Evolutionary conservation across 2,329 filamentous ascomycete genomes (phyloP).

Genomic region (Clonostachys rosea): DNA sequence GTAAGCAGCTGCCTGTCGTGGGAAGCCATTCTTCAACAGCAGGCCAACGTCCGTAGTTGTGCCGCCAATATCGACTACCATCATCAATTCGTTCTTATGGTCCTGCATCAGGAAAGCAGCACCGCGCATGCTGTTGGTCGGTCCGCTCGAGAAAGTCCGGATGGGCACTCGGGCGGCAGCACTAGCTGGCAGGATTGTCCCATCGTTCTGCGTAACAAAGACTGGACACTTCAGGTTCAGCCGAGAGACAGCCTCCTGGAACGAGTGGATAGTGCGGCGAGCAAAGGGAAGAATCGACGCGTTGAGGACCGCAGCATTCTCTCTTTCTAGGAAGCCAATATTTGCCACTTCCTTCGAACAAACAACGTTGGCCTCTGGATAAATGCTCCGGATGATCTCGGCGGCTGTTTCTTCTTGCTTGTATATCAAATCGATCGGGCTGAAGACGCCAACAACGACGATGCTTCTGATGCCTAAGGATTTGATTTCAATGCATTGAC

Average conservation of each 20-base stretch:
- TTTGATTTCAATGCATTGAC: slow-evolving; percentile 29
- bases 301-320: slow-evolving; percentile 64
- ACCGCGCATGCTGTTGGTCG: slow-evolving; percentile 60
- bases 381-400: slow-evolving; percentile 29
- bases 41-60: slow-evolving; percentile 63
- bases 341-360: slow-evolving; percentile 47
- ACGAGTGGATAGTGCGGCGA: slow-evolving; percentile 48
- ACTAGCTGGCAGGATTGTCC: slow-evolving; percentile 50
- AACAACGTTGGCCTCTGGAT: slow-evolving; percentile 38
- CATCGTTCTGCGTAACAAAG: slow-evolving; percentile 61
- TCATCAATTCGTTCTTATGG: slow-evolving; percentile 30
- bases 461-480: slow-evolving; percentile 38
- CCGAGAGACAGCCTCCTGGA: slow-evolving; percentile 43
- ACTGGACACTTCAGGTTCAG: slow-evolving; percentile 47
- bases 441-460: slow-evolving; percentile 46
- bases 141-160: slow-evolving; percentile 56
- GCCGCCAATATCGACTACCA: slow-evolving; percentile 64
- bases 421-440: slow-evolving; percentile 43
- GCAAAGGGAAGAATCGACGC: slow-evolving; percentile 57
- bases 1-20: slow-evolving; percentile 57
- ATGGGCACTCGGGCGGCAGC: slow-evolving; percentile 53
- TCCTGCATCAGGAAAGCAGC: slow-evolving; percentile 47
- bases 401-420: slow-evolving; percentile 44
- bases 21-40: slow-evolving; percentile 56
- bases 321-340: slow-evolving; percentile 53